phyloP scores from a whole-genome alignment of 202 grass and related monocot species.

The Cymbopogon flexuosus region DNA sequence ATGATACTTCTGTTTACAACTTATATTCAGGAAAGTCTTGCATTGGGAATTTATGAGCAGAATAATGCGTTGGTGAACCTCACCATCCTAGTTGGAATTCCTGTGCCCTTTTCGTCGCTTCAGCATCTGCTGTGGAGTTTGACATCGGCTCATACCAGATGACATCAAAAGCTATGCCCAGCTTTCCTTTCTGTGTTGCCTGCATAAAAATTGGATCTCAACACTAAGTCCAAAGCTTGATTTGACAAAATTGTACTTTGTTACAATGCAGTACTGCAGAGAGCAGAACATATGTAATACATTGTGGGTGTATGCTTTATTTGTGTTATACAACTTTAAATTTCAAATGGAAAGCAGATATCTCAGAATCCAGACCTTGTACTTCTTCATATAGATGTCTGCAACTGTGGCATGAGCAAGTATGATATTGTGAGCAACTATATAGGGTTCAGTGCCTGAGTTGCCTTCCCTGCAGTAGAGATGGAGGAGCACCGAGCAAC shows the following conservation, averaged over 20 bases:
- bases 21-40: background rate
- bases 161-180: slow-evolving; percentile 83
- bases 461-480: slow-evolving; percentile 62
- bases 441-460: slow-evolving; percentile 77
- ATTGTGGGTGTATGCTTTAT: background rate
- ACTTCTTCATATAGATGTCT: slow-evolving; percentile 45
- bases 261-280: background rate
- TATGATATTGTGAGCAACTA: slow-evolving; percentile 74
- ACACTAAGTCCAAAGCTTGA: background rate
- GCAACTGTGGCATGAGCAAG: slow-evolving; percentile 51
- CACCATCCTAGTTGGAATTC: slow-evolving; percentile 93
- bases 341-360: background rate
- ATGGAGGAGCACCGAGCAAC: slow-evolving; percentile 68
- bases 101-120: slow-evolving; percentile 69
- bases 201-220: slow-evolving; percentile 12
- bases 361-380: slow-evolving; percentile 34
- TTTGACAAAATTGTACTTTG: background rate
- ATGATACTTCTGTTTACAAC: background rate
- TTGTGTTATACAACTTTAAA: background rate
- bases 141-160: slow-evolving; percentile 77
- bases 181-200: slow-evolving; percentile 45
- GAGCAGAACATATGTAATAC: background rate
- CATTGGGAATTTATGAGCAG: background rate
- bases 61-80: background rate
- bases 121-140: slow-evolving; percentile 37